Percentiles rank a stretch among this genome's conserved stretches.
Conservation (phyloP, 2,329 filamentous ascomycete species). For the Ceratocystis cubensis region DNA sequence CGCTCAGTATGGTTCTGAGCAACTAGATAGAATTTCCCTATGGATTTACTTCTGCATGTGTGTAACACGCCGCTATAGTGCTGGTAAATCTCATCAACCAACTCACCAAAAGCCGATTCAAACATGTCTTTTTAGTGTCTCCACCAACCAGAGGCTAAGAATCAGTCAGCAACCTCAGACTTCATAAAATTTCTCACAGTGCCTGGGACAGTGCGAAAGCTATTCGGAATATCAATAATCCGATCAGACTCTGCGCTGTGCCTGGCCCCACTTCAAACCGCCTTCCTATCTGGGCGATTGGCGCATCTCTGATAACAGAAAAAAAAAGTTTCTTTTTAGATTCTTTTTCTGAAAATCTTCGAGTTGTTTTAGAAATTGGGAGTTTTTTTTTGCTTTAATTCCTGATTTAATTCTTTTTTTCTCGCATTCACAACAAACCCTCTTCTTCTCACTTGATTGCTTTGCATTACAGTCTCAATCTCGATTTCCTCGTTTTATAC, state of each 20-base stretch:
- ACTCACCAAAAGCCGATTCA: too few species aligned
- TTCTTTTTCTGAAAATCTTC: neutral
- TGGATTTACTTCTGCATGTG: too few species aligned
- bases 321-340: conserved; percentile 20
- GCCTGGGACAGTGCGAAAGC: neutral
- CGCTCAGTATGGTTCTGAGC: too few species aligned
- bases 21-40: too few species aligned
- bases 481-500: neutral
- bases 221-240: conserved; percentile 12
- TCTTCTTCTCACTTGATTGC: neutral
- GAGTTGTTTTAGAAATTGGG: neutral
- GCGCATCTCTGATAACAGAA: conserved; percentile 20
- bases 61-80: too few species aligned
- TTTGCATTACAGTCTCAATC: neutral
- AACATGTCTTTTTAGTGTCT: too few species aligned
- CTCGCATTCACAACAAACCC: neutral
- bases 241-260: conserved; percentile 14
- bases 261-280: conserved; percentile 20
- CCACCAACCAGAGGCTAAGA: conserved; percentile 8
- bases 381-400: conserved; percentile 11
- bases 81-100: too few species aligned
- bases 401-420: conserved; percentile 19
- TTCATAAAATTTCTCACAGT: neutral
- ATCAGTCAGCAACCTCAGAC: conserved; percentile 5
- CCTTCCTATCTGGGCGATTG: conserved; percentile 18